Percentiles rank a stretch among this genome's conserved stretches.
Evolutionary conservation across 495 filamentous ascomycete genomes (phyloP).

Genomic region (Hypoxylon perforatum): DNA sequence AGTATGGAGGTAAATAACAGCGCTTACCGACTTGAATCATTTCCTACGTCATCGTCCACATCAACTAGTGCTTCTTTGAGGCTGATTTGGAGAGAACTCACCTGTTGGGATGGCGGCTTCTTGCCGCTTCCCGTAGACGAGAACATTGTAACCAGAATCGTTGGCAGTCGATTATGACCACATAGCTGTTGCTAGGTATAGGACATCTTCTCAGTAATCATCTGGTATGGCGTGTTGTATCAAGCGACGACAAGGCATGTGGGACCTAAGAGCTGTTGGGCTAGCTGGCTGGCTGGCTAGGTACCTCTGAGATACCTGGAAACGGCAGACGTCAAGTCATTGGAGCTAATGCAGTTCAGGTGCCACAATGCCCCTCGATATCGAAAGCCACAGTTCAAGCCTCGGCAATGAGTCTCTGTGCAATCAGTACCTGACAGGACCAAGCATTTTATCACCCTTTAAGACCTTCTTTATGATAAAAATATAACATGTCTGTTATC

Average conservation of each 20-base stretch:
- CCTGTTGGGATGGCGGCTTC: conserved; percentile 76
- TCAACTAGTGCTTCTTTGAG: conserved; percentile 7
- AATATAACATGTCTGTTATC: too few relatives aligned
- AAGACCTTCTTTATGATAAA: too few relatives aligned
- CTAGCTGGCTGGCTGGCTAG: neutral
- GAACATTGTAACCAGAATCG: conserved; percentile 59
- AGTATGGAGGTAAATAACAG: conserved; percentile 27
- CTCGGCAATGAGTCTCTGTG: conserved; percentile 11
- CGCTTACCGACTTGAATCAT: conserved; percentile 98
- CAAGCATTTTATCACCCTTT: too few relatives aligned
- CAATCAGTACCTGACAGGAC: too few relatives aligned
- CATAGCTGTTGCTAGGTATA: conserved; percentile 34
- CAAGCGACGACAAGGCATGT: neutral
- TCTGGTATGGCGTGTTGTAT: conserved; percentile 7
- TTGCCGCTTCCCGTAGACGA: conserved; percentile 68
- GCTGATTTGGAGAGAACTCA: conserved; percentile 52
- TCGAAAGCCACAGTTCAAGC: conserved; percentile 29
- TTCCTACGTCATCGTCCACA: conserved; percentile 71
- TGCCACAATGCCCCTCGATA: conserved; percentile 32
- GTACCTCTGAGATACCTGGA: conserved; percentile 7
- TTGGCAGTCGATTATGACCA: conserved; percentile 29
- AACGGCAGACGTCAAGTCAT: neutral
- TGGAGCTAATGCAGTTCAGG: conserved; percentile 21
- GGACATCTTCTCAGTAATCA: conserved; percentile 4
- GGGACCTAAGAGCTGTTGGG: neutral